Percentiles rank a stretch among this genome's conserved stretches.
Evolutionary conservation across 345 rosid genomes (phyloP).

Genomic region (Salix brachista): DNA sequence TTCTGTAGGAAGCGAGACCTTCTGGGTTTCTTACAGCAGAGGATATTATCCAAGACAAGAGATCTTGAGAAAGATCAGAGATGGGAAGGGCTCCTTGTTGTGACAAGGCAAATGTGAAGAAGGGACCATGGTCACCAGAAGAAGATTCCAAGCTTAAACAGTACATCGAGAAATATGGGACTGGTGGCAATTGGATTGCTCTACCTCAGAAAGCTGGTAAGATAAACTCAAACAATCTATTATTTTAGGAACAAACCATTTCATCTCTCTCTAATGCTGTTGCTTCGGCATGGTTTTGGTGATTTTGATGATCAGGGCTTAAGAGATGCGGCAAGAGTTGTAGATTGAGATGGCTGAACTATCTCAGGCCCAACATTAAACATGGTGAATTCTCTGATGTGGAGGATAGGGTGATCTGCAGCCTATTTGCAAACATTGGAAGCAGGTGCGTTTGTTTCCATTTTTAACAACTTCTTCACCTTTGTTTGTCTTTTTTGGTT

Average conservation of each 20-base stretch:
- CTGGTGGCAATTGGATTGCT: constrained; percentile 93
- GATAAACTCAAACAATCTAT: background rate
- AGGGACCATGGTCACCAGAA: constrained; percentile 97
- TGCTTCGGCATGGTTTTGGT: constrained; percentile 1
- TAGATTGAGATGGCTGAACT: constrained; percentile 92
- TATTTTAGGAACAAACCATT: background rate
- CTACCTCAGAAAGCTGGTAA: constrained; percentile 93
- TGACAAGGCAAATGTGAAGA: constrained; percentile 92
- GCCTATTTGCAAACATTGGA: constrained; percentile 76
- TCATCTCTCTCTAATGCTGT: too few relatives aligned
- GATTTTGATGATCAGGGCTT: constrained; percentile 43
- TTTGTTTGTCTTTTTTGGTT: background rate
- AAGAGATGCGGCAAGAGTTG: constrained; percentile 98
- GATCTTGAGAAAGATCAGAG: constrained; percentile 8
- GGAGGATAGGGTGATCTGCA: constrained; percentile 74
- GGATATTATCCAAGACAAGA: constrained; percentile 17
- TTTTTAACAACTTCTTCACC: background rate
- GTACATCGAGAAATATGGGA: constrained; percentile 75
- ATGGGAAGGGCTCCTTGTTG: constrained; percentile 99
- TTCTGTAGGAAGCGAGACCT: constrained; percentile 17
- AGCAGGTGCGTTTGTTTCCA: constrained; percentile 59
- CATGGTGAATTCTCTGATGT: constrained; percentile 91
- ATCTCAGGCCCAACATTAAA: constrained; percentile 87
- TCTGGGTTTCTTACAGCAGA: constrained; percentile 12
- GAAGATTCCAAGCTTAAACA: constrained; percentile 86